Percentiles rank a stretch among this genome's conserved stretches.
Evolutionary conservation across 768 basidiomycete species (phyloP).

Genomic region (Termitomyces heimii): DNA sequence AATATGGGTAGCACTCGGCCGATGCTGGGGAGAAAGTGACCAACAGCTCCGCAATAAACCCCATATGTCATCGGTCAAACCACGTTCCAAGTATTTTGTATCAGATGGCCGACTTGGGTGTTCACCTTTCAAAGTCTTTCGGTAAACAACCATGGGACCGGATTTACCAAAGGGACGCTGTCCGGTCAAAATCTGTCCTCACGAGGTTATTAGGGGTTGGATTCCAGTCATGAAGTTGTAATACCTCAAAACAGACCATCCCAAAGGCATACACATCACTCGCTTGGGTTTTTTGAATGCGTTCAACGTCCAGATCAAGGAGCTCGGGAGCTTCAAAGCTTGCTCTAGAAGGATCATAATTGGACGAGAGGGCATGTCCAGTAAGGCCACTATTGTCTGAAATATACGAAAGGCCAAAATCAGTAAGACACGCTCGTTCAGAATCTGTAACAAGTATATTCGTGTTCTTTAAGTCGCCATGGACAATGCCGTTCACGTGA

Average conservation of each 20-base stretch:
- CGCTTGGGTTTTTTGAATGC: slow-evolving; percentile 4
- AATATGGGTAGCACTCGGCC: background rate
- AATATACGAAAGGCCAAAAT: slow-evolving; percentile 37
- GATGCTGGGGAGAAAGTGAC: background rate
- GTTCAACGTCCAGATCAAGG: slow-evolving; percentile 7
- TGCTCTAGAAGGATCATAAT: slow-evolving; percentile 17
- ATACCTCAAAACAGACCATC: slow-evolving; percentile 5
- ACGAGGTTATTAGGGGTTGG: background rate
- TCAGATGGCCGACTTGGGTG: background rate
- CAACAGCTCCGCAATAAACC: background rate
- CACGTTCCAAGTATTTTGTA: background rate
- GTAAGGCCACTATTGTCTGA: slow-evolving; percentile 10
- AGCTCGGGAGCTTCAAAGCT: slow-evolving; percentile 31
- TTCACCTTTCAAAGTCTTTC: background rate
- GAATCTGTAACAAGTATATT: slow-evolving; percentile 1
- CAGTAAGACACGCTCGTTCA: slow-evolving; percentile 37
- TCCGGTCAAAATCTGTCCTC: background rate
- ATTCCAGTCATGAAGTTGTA: background rate
- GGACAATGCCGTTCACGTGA: slow-evolving; percentile 30
- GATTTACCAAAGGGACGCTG: background rate
- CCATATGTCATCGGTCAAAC: slow-evolving; percentile 1
- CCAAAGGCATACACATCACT: slow-evolving; percentile 4
- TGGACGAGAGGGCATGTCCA: slow-evolving; percentile 10
- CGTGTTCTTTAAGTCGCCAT: slow-evolving; percentile 39
- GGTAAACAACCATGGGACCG: background rate